A percentile compares a stretch with the other conserved stretches of the same genome.
These are phyloP conservation scores for Pythium plurisporium DNA, from an alignment of 352 stramenopile genomes.

Conservation along the genomic window DNA sequence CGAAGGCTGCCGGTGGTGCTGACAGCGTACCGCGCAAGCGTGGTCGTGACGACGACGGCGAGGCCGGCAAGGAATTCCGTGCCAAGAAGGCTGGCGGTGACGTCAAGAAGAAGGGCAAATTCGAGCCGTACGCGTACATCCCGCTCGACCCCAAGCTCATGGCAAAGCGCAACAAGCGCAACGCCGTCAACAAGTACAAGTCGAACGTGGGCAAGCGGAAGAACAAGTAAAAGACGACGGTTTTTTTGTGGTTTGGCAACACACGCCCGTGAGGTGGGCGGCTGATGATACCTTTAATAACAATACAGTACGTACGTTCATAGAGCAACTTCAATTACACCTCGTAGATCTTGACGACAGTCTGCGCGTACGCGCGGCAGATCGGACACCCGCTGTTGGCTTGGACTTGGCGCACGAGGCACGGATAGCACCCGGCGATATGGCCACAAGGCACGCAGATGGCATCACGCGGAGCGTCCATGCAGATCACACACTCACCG, in stretches of 20 bases:
- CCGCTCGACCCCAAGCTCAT: constrained; percentile 95
- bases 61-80: constrained; percentile 89
- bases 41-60: constrained; percentile 37
- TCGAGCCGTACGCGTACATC: constrained; percentile 97
- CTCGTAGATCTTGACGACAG: constrained; percentile 39
- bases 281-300: too few relatives aligned
- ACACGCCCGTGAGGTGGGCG: too few relatives aligned
- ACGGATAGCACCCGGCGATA: constrained; percentile 45
- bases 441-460: constrained; percentile 68
- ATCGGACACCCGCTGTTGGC: constrained; percentile 35
- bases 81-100: constrained; percentile 96
- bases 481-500: constrained; percentile 53
- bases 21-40: constrained; percentile 43
- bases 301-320: neutral
- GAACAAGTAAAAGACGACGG: constrained; percentile 21
- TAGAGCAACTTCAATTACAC: constrained; percentile 6
- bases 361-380: constrained; percentile 34
- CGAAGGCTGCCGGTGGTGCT: constrained; percentile 14
- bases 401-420: constrained; percentile 34
- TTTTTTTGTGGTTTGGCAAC: too few relatives aligned
- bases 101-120: constrained; percentile 96
- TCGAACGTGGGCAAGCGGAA: constrained; percentile 75
- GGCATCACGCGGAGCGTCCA: constrained; percentile 43
- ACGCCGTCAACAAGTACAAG: constrained; percentile 71
- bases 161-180: constrained; percentile 85